A percentile compares a stretch with the other conserved stretches of the same genome.
Conservation (phyloP, 306 rosid species). For the Begonia masoniana region DNA sequence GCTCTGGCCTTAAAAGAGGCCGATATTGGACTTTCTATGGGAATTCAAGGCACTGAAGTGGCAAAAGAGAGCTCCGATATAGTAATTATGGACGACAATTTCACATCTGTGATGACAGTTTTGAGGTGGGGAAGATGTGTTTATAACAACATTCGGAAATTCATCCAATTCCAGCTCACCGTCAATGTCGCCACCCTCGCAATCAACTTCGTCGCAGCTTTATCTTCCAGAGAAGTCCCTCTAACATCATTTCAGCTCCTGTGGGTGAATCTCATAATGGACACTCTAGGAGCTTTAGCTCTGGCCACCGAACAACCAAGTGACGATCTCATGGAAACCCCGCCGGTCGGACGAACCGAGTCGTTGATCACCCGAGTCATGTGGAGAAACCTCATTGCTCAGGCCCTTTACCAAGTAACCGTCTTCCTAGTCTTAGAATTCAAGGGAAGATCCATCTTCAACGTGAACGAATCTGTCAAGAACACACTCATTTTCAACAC, state of each 20-base stretch:
- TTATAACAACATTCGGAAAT: slow-evolving; percentile 16
- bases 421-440: slow-evolving; percentile 10
- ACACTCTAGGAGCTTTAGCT: slow-evolving; percentile 23
- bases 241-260: slow-evolving; percentile 14
- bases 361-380: slow-evolving; percentile 14
- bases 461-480: slow-evolving; percentile 12
- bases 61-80: slow-evolving; percentile 21
- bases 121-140: slow-evolving; percentile 19
- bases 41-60: slow-evolving; percentile 19
- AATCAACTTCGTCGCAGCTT: slow-evolving; percentile 10
- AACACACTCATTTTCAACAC: slow-evolving; percentile 18
- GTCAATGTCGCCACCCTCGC: slow-evolving; percentile 13
- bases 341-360: slow-evolving; percentile 7
- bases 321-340: slow-evolving; percentile 11
- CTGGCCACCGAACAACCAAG: slow-evolving; percentile 14
- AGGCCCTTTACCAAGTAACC: slow-evolving; percentile 16
- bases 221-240: slow-evolving; percentile 14
- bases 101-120: slow-evolving; percentile 8
- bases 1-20: slow-evolving; percentile 20
- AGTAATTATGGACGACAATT: slow-evolving; percentile 14
- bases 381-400: slow-evolving; percentile 20
- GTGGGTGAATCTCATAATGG: slow-evolving; percentile 22
- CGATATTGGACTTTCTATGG: slow-evolving; percentile 22
- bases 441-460: slow-evolving; percentile 14
- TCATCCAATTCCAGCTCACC: slow-evolving; percentile 19